Evolutionary conservation across 495 filamentous ascomycete genomes (phyloP).

Genomic region (Penicillium alfredii): DNA sequence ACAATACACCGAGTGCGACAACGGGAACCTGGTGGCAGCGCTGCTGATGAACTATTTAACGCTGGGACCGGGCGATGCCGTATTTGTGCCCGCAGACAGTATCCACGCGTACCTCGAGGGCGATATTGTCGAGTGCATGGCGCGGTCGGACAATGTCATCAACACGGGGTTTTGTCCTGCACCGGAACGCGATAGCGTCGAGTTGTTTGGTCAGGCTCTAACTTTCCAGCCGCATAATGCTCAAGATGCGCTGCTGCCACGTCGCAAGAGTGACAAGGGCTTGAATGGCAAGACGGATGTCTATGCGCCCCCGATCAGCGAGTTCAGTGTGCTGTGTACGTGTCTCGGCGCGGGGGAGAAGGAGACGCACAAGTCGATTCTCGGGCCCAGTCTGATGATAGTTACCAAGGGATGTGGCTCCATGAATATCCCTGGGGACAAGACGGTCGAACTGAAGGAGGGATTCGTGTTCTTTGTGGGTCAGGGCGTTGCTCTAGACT

Average conservation of each 20-base stretch:
- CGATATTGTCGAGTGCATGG: slow-evolving; percentile 84
- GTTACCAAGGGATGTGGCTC: slow-evolving; percentile 55
- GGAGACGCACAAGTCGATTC: slow-evolving; percentile 50
- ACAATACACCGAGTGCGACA: slow-evolving; percentile 52
- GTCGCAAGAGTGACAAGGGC: slow-evolving; percentile 46
- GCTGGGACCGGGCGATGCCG: slow-evolving; percentile 57
- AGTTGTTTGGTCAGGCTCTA: slow-evolving; percentile 55
- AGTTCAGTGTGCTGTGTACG: slow-evolving; percentile 64
- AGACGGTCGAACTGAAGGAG: slow-evolving; percentile 50
- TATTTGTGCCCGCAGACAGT: slow-evolving; percentile 72
- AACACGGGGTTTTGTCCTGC: slow-evolving; percentile 69
- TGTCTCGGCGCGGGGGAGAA: slow-evolving; percentile 50
- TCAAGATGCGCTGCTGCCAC: slow-evolving; percentile 47
- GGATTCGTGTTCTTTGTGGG: slow-evolving; percentile 66
- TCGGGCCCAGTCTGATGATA: slow-evolving; percentile 61
- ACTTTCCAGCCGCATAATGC: slow-evolving; percentile 55
- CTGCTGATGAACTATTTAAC: slow-evolving; percentile 68
- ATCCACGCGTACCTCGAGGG: slow-evolving; percentile 75
- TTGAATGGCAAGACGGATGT: slow-evolving; percentile 51
- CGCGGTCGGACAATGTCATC: slow-evolving; percentile 72
- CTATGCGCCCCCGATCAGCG: slow-evolving; percentile 63
- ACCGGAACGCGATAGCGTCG: slow-evolving; percentile 54
- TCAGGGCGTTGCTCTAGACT: slow-evolving; percentile 48
- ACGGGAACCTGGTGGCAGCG: slow-evolving; percentile 59
- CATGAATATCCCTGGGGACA: slow-evolving; percentile 48